These are phyloP conservation scores for Aspergillaceae sp. DNA, from an alignment of 2,329 filamentous ascomycete species.

Conservation along the genomic window DNA sequence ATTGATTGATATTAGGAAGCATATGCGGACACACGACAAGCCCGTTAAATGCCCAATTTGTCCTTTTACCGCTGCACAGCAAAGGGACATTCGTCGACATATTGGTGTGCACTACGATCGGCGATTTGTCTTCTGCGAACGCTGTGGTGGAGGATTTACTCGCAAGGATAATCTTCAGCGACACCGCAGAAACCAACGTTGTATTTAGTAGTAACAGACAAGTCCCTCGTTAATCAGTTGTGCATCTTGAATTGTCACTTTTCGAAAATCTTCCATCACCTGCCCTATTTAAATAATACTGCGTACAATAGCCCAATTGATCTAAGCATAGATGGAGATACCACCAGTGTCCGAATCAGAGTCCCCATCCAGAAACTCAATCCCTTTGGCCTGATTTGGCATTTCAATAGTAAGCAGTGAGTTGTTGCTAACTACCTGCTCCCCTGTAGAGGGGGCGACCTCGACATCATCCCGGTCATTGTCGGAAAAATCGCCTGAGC, in stretches of 20 bases:
- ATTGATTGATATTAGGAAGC: slow-evolving; percentile 5
- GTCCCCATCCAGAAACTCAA: slow-evolving; percentile 2
- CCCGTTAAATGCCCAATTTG: slow-evolving; percentile 5
- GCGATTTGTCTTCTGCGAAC: slow-evolving; percentile 3
- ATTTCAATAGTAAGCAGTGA: too few relatives aligned
- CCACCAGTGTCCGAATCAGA: slow-evolving; percentile 6
- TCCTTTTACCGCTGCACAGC: slow-evolving; percentile 1
- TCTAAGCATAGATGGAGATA: slow-evolving; percentile 1
- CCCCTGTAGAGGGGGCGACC: too few relatives aligned
- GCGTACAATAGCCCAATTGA: neutral
- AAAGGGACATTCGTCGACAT: slow-evolving; percentile 5
- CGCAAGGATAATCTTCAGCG: slow-evolving; percentile 5
- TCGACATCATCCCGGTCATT: too few relatives aligned
- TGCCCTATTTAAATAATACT: too few relatives aligned
- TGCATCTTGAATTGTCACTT: too few relatives aligned
- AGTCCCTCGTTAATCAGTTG: too few relatives aligned
- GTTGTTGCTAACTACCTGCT: too few relatives aligned
- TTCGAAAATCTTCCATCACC: too few relatives aligned
- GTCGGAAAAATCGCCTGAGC: too few relatives aligned
- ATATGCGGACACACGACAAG: slow-evolving; percentile 5
- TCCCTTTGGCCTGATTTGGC: neutral
- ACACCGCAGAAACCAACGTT: slow-evolving; percentile 4
- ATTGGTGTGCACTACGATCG: neutral
- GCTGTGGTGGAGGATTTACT: slow-evolving; percentile 4
- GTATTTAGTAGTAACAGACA: neutral